Base-by-base conservation (phyloP, 306 rosid genomes). In the Acacia crassicarpa region DNA sequence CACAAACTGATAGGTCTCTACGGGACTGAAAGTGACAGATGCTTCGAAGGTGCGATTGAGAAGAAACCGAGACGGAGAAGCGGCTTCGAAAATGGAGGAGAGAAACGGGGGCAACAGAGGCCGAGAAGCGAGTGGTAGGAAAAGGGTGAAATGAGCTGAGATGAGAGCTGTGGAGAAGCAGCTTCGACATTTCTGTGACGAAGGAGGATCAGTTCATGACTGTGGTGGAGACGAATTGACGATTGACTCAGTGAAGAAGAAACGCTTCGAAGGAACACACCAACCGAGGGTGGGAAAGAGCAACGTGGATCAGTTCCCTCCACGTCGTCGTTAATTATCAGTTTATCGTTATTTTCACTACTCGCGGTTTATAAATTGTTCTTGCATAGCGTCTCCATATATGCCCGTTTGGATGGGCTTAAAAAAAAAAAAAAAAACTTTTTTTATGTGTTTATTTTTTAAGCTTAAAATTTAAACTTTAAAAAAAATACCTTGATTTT, bases 141-240 rank as follows among this genome's bases (percentile, higher is more conserved):
- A 67, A 72, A 71, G 85, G 78, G 75, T 77, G 81, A 83, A 83
- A 10, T 69, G 85, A 63, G 70, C 67, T 65, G 61, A 85, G 76
- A 62, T 80, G 89, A 2, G 91, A 76, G 61, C 86, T 74, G 76
- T 85, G 89, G 2, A 85, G 78, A 25, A 91, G 85, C 25, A 85
- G 82, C 87, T 88, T 89, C 82, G 92, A 83, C 91, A 91, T 88
- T 76, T 88, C 76, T 62, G 73, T 2, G 7, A 9, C 9, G 59
- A 14, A 20, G 38, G 17, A 17, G 46, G 54, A 23, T 44, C 56
- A 44, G 35, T 23, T 41, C 75, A 22, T 45, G 20, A 25, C 40
- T 2, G 6, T 22, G 38, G 14, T 45, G 10, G 5, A 43, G 74
- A 12, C 33, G 20, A 16, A 69, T 12, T 22, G 74, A 22, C 6